Base-by-base conservation (phyloP, 2,329 filamentous ascomycete genomes). In the Paracamarosporium sp. region DNA sequence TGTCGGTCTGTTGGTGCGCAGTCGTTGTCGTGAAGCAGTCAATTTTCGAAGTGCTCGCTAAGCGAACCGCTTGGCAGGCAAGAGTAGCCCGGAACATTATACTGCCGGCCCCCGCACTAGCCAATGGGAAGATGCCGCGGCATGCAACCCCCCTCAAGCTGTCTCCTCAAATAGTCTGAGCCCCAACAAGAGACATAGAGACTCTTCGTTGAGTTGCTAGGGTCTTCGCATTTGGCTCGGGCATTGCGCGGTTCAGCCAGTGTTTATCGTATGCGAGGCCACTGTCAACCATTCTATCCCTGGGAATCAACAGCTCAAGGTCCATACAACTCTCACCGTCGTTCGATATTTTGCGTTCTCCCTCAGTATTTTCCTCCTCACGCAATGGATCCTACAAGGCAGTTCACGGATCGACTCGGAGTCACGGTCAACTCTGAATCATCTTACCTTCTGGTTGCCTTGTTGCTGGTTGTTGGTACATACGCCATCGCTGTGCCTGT, bases 401-500 rank as follows among this genome's bases (percentile, higher is more conserved):
- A 56, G 24, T 57, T 70, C 25, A 57, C 59, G 44, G 66, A 69
- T 40, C 59, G 64, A 2, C 54, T 75, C 24, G 74, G 72, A 43
- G 64, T 75, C n/a, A 70, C 68, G 56, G 70, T 76, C 40, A 66
- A 75, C 55, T 66, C 67, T 38, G 62, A 61, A 40, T 73, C 72
- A 50, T 62, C 70, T 0, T 50, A 72, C 25, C 59, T 68, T 3
- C 65, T 71, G 3, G 64, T 74, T 15, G 70, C 65, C 25, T 60
- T 65, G 35, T 60, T 76, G 22, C 56, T 76, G 31, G 55, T 73
- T 15, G 69, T 68, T 17, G 74, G 73, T 51, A 61, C 71, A 50
- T 68, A 66, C 22, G 63, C 72, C 33, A 65, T 76, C 40, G 62
- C 65, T 58, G 68, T 68, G 45, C 73, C 72, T 5, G 64, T 82